These are phyloP conservation scores for Cyclostephanos tholiformis DNA, from an alignment of 108 stramenopile genomes.

Conservation along the genomic window DNA sequence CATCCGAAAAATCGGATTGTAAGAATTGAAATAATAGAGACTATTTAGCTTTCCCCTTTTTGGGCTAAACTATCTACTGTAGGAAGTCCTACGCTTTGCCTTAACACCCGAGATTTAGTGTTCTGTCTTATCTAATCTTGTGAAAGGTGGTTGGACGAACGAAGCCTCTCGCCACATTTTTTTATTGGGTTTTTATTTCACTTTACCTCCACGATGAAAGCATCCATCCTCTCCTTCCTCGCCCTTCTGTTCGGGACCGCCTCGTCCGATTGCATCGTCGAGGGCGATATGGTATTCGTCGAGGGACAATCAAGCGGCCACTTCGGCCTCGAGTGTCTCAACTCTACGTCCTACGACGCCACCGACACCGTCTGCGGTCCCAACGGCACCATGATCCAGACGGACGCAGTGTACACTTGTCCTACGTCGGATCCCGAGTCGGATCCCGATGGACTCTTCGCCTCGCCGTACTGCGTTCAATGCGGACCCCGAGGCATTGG, in stretches of 20 bases:
- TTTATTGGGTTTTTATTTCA: no score
- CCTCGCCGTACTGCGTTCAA: slow-evolving; percentile 7
- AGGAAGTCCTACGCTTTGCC: no score
- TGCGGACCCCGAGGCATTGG: neutral
- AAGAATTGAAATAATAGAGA: no score
- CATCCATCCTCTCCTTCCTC: neutral
- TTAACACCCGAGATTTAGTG: no score
- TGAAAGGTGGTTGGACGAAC: no score
- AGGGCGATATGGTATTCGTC: slow-evolving; percentile 15
- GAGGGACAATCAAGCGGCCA: slow-evolving; percentile 10
- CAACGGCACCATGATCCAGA: neutral
- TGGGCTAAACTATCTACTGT: no score
- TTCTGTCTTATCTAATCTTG: no score
- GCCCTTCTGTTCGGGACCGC: neutral
- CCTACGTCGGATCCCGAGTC: neutral
- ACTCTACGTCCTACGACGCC: slow-evolving; percentile 1
- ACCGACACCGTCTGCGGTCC: slow-evolving; percentile 9
- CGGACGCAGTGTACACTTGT: neutral
- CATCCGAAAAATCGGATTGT: no score
- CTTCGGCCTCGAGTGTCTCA: slow-evolving; percentile 13
- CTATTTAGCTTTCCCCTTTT: no score
- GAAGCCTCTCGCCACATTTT: no score
- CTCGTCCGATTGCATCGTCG: slow-evolving; percentile 2
- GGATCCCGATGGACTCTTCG: neutral
- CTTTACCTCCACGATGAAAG: no score